Percentiles rank a stretch among this genome's conserved stretches.
phyloP scores from a whole-genome alignment of 192 early-diverging fungal genomes.

The Coemansia sp. region DNA sequence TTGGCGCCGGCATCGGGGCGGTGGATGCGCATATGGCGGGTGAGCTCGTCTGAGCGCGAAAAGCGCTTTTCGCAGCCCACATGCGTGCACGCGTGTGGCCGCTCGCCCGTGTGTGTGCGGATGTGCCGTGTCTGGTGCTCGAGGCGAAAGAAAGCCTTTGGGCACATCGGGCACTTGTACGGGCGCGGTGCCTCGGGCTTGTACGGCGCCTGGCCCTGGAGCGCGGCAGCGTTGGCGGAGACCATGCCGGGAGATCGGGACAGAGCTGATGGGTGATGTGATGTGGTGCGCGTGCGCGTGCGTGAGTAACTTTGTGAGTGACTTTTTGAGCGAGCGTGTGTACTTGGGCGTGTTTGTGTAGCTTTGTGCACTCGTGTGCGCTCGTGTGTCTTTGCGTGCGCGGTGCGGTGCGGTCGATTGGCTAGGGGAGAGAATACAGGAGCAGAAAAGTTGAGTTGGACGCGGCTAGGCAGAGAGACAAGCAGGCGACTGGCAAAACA shows the following conservation, averaged over 20 bases:
- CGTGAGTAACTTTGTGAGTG: too few relatives aligned
- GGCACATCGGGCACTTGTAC: slow-evolving; percentile 72
- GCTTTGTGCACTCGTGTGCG: too few relatives aligned
- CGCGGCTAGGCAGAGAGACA: background rate
- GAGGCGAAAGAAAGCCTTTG: slow-evolving; percentile 69
- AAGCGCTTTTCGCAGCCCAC: slow-evolving; percentile 78
- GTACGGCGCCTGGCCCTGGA: slow-evolving; percentile 19
- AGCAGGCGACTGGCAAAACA: background rate
- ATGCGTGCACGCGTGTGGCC: slow-evolving; percentile 73
- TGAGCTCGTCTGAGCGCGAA: slow-evolving; percentile 74
- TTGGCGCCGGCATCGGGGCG: slow-evolving; percentile 40
- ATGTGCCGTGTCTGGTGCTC: slow-evolving; percentile 81
- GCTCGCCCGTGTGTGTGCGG: slow-evolving; percentile 83
- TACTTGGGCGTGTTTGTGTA: too few relatives aligned
- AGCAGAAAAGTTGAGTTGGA: background rate
- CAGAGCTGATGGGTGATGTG: background rate
- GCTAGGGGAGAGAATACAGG: background rate
- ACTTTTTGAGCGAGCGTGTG: too few relatives aligned
- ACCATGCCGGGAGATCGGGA: slow-evolving; percentile 19
- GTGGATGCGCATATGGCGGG: slow-evolving; percentile 63
- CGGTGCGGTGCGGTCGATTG: background rate
- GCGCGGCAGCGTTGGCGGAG: slow-evolving; percentile 6
- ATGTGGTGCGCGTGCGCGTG: slow-evolving; percentile 7
- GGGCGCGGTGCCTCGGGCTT: slow-evolving; percentile 58
- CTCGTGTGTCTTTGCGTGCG: background rate